Evolutionary conservation across 2,329 filamentous ascomycete genomes (phyloP), one percentile per base, ranked within the genome.

Genomic region (Xylaria arbuscula): DNA sequence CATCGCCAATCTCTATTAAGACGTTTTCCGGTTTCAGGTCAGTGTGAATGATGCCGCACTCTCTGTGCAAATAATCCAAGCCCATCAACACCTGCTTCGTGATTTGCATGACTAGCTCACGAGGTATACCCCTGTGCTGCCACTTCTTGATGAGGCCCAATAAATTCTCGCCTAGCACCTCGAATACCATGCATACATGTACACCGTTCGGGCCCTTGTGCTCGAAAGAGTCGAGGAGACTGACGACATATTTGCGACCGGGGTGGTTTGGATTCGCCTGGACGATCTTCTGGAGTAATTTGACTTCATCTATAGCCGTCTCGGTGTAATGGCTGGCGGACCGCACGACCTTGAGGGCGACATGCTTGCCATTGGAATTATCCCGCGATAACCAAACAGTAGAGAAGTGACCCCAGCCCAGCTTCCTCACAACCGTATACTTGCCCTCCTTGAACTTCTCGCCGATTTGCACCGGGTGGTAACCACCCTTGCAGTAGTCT

Each of bases 141-240:
- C 95, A 98, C 76, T 93, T 90, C 88, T 98, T 98, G 86, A 99
- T 98, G 78, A 99, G 83, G 32, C 96, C 95, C 62, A 98, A 84
- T 72, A 98, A 82, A 78, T 98, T 98, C 86, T 98, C 94, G 62
- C 96, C 96, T 65, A 99, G 83, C 3, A 99, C 96, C 81, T 99
- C 96, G 76, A 99, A 99, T 8, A 99, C 96, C 95, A 99, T 98
- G 84, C 96, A 99, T 67, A 98, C 94, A 78, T 99, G 96, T 60
- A 93, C 92, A 56, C 96, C 96, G 77, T 99, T 97, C 51, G 95
- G 95, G 10, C 96, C 96, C 81, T 97, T 97, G 83, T 98, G 96
- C 80, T 98, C 95, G 80, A 99, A 99, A 0, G 93, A 97, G 81
- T 98, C 95, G 75, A 98, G 88, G 47, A 99, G 86, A 80, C 94